Conservation (phyloP, 164 flowering plant genomes). For the Vitis rotundifolia region DNA sequence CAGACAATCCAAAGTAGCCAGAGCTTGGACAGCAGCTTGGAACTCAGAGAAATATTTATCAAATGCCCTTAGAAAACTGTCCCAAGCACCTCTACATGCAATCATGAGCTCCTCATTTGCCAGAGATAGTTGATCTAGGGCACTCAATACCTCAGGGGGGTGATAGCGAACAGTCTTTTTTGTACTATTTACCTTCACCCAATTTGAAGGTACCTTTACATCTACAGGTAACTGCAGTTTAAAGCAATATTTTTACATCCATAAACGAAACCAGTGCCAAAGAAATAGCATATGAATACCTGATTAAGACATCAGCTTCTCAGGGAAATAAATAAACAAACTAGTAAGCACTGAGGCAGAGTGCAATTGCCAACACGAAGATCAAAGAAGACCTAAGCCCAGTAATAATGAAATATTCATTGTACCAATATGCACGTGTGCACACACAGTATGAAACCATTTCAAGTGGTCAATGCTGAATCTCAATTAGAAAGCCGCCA, state of each 20-base stretch:
- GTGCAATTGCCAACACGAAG: background rate
- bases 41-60: slow-evolving; percentile 68
- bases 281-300: background rate
- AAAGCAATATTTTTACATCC: background rate
- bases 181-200: slow-evolving; percentile 91
- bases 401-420: background rate
- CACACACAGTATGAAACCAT: background rate
- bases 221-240: slow-evolving; percentile 65
- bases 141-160: slow-evolving; percentile 77
- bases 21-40: slow-evolving; percentile 87
- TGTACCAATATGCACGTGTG: background rate
- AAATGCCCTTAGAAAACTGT: slow-evolving; percentile 59
- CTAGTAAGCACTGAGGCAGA: background rate
- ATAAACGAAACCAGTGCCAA: background rate
- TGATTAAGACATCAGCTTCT: background rate
- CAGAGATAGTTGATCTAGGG: slow-evolving; percentile 63
- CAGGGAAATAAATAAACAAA: background rate
- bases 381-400: background rate
- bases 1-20: slow-evolving; percentile 88
- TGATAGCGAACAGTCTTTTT: slow-evolving; percentile 87
- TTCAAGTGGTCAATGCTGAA: background rate
- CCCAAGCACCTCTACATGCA: slow-evolving; percentile 78
- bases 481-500: background rate
- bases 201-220: slow-evolving; percentile 66
- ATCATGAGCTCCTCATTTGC: slow-evolving; percentile 73